A percentile compares a stretch with the other conserved stretches of the same genome.
Evolutionary conservation across 129 eudicot species (phyloP).

Genomic region (Pseudognaphalium luteoalbum): DNA sequence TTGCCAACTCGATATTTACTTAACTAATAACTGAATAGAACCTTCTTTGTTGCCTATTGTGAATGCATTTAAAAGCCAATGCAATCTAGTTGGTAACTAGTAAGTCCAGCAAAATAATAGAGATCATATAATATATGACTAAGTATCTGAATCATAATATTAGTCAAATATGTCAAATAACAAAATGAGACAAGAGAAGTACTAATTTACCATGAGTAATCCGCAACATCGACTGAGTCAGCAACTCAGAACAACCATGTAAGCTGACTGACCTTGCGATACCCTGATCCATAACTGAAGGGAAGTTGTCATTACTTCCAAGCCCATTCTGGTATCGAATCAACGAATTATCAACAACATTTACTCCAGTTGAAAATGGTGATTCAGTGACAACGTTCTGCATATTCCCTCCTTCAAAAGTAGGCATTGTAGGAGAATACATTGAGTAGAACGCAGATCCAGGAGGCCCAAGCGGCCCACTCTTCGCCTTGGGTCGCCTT

Average conservation of each 20-base stretch:
- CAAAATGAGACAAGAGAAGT: slow-evolving; percentile 8
- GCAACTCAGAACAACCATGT: slow-evolving; percentile 74
- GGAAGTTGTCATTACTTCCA: slow-evolving; percentile 34
- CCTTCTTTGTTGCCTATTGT: neutral
- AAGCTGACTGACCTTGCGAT: slow-evolving; percentile 74
- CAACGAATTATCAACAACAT: slow-evolving; percentile 36
- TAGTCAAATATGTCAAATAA: neutral
- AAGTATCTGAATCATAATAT: neutral
- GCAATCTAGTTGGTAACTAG: neutral
- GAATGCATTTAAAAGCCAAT: neutral
- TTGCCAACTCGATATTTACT: neutral
- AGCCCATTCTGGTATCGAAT: slow-evolving; percentile 31
- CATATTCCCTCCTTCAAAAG: slow-evolving; percentile 47
- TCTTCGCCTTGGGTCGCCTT: slow-evolving; percentile 71
- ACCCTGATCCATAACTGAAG: slow-evolving; percentile 52
- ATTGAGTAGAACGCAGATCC: slow-evolving; percentile 55
- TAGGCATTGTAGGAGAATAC: slow-evolving; percentile 63
- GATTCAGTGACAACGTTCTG: slow-evolving; percentile 47
- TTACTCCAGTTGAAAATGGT: slow-evolving; percentile 49
- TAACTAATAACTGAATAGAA: neutral
- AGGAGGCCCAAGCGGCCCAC: slow-evolving; percentile 92
- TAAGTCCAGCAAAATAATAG: neutral
- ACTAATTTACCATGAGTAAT: slow-evolving; percentile 47
- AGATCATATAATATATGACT: neutral
- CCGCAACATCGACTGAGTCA: slow-evolving; percentile 43